Evolutionary conservation across 129 eudicot species (phyloP).

Genomic region (Erigeron canadensis): DNA sequence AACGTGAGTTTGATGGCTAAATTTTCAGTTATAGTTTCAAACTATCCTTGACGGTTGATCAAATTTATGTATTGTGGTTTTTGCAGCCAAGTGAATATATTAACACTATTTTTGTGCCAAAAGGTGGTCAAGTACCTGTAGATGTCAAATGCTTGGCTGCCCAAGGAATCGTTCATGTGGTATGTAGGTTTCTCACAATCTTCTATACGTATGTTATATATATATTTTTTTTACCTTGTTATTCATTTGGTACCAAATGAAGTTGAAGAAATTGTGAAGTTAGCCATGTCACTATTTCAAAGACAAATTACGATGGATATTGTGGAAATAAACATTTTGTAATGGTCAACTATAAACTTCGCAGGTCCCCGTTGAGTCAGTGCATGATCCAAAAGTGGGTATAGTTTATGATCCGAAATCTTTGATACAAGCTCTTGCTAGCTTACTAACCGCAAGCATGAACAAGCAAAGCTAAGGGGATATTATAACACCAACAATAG

Average conservation of each 20-base stretch:
- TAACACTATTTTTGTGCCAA: conserved; percentile 83
- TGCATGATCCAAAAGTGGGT: conserved; percentile 79
- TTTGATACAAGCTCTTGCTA: conserved; percentile 68
- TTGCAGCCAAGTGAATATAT: conserved; percentile 81
- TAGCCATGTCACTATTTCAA: neutral
- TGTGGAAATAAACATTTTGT: neutral
- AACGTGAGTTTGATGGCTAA: conserved; percentile 52
- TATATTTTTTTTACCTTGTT: neutral
- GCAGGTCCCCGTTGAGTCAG: conserved; percentile 72
- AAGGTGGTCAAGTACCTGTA: conserved; percentile 68
- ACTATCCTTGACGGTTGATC: neutral
- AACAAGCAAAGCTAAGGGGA: conserved; percentile 20
- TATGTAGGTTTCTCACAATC: conserved; percentile 34
- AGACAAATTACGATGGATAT: neutral
- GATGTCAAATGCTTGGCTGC: conserved; percentile 56
- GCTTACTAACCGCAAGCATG: conserved; percentile 40
- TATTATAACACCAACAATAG: neutral
- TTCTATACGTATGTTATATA: neutral
- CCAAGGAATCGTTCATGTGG: conserved; percentile 77
- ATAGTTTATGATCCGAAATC: conserved; percentile 68
- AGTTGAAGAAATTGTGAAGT: neutral
- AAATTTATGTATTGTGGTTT: conserved; percentile 14
- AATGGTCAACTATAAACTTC: conserved; percentile 4
- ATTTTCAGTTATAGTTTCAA: neutral
- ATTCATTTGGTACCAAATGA: neutral